Conservation (phyloP, 1,284 basidiomycete genomes). For the Kwoniella shivajii region DNA sequence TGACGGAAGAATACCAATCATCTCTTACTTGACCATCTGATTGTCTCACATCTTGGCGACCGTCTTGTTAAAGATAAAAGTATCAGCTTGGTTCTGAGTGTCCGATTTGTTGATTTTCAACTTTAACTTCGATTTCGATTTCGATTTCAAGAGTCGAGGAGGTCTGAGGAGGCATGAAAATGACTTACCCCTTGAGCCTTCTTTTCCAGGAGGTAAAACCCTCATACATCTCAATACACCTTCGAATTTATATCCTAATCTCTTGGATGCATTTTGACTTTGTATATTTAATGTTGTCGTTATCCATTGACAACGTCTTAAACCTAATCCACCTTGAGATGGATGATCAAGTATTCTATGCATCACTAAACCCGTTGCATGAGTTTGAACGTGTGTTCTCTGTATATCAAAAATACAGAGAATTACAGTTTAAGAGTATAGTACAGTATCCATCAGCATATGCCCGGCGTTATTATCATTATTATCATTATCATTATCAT, state of each 20-base stretch:
- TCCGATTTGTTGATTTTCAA: background rate
- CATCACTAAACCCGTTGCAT: constrained; percentile 43
- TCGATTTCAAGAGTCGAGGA: background rate
- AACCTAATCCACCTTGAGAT: constrained; percentile 39
- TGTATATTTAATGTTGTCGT: constrained; percentile 40
- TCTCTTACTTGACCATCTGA: constrained; percentile 32
- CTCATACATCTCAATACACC: constrained; percentile 34
- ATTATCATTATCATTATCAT: too few species aligned
- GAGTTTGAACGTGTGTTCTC: constrained; percentile 47
- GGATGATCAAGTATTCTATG: constrained; percentile 42
- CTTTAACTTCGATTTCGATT: background rate
- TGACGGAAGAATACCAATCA: constrained; percentile 41
- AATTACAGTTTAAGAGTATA: background rate
- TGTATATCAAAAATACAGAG: constrained; percentile 5
- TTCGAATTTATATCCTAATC: constrained; percentile 42
- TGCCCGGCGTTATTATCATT: background rate
- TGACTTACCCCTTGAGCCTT: constrained; percentile 37
- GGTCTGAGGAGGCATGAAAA: too few species aligned
- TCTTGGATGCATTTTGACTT: constrained; percentile 31
- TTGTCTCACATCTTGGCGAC: constrained; percentile 27
- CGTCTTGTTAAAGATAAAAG: constrained; percentile 17
- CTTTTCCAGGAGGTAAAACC: constrained; percentile 36
- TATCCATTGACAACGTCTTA: constrained; percentile 47
- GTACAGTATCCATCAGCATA: background rate
- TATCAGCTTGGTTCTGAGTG: background rate